Evolutionary conservation across 2,329 filamentous ascomycete species (phyloP).

Genomic region (Cercospora citrullina): DNA sequence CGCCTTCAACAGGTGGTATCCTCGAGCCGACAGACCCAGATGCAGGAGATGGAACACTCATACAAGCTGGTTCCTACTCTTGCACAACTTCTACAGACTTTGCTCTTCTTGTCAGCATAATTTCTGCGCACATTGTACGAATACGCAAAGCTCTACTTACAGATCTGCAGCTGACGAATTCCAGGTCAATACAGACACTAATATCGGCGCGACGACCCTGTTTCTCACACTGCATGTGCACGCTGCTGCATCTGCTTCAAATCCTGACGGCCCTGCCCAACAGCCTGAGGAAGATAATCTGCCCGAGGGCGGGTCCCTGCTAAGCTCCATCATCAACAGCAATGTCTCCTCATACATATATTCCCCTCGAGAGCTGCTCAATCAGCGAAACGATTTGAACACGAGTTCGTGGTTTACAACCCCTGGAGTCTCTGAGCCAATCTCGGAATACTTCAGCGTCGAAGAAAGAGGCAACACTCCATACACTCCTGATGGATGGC

Average conservation of each 20-base stretch:
- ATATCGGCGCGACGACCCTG: slow-evolving; percentile 55
- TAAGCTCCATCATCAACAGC: slow-evolving; percentile 51
- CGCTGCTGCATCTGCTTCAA: slow-evolving; percentile 49
- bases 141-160: background rate
- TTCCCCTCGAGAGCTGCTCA: slow-evolving; percentile 51
- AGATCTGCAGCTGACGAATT: background rate
- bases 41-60: slow-evolving; percentile 21
- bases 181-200: slow-evolving; percentile 50
- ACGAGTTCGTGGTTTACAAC: slow-evolving; percentile 52
- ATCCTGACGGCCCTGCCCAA: slow-evolving; percentile 48
- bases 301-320: slow-evolving; percentile 46
- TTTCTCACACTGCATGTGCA: slow-evolving; percentile 62
- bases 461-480: slow-evolving; percentile 38
- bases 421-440: slow-evolving; percentile 47
- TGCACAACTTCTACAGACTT: slow-evolving; percentile 58
- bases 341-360: slow-evolving; percentile 57
- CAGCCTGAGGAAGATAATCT: slow-evolving; percentile 41
- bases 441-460: slow-evolving; percentile 55
- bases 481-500: slow-evolving; percentile 63
- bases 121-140: slow-evolving; percentile 53
- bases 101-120: slow-evolving; percentile 50
- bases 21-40: slow-evolving; percentile 7
- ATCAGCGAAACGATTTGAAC: slow-evolving; percentile 59
- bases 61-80: slow-evolving; percentile 52
- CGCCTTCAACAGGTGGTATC: slow-evolving; percentile 4